Conservation (phyloP, 2,329 filamentous ascomycete genomes). For the Aspergillus calidoustus region DNA sequence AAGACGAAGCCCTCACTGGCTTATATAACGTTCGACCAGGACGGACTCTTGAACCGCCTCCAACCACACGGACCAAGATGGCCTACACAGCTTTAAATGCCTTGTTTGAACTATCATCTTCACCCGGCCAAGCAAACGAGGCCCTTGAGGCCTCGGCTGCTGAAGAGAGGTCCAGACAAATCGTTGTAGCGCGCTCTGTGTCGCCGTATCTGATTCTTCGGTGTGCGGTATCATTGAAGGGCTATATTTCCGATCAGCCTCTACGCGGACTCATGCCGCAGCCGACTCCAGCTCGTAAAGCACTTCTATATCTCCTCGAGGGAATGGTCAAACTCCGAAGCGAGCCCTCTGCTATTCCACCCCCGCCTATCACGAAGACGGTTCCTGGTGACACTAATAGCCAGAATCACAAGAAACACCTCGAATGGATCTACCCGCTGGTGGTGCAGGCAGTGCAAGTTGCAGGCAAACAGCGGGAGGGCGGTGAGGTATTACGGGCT, state of each 20-base stretch:
- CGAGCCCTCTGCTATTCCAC: conserved; percentile 71
- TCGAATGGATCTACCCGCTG: conserved; percentile 81
- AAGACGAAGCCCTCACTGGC: conserved; percentile 60
- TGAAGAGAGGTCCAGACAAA: conserved; percentile 44
- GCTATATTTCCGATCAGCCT: conserved; percentile 90
- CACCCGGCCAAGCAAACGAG: conserved; percentile 43
- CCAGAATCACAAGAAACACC: conserved; percentile 67
- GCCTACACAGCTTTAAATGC: conserved; percentile 81
- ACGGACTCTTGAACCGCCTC: conserved; percentile 69
- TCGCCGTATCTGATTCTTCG: conserved; percentile 83
- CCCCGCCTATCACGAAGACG: conserved; percentile 33
- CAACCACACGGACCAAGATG: conserved; percentile 71
- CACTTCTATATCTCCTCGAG: conserved; percentile 73
- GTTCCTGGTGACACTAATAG: conserved; percentile 48
- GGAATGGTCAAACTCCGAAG: conserved; percentile 70
- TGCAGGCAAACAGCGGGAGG: conserved; percentile 45
- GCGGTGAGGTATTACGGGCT: conserved; percentile 49
- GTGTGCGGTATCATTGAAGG: conserved; percentile 76
- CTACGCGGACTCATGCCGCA: conserved; percentile 87
- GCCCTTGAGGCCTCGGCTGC: conserved; percentile 21
- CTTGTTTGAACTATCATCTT: conserved; percentile 69
- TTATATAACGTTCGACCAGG: conserved; percentile 71
- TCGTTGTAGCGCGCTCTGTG: conserved; percentile 72
- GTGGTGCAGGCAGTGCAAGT: conserved; percentile 44
- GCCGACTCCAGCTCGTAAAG: conserved; percentile 77